Evolutionary conservation across 768 basidiomycete species (phyloP).

Genomic region (Tylopilus felleus): DNA sequence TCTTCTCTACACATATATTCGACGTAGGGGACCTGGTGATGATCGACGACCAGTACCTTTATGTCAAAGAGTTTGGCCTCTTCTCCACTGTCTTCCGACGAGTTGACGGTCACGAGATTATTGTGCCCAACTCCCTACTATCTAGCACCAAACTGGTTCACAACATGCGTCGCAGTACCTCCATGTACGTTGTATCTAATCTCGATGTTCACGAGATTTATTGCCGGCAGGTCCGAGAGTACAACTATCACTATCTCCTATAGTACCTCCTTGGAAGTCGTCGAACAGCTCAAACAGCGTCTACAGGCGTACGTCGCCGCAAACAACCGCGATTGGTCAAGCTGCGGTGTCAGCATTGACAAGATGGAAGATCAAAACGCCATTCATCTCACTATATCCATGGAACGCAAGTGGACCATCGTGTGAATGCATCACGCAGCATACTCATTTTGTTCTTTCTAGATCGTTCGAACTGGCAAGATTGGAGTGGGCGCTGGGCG

Average conservation of each 20-base stretch:
- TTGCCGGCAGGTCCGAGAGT: slow-evolving; percentile 54
- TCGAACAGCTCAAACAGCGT: slow-evolving; percentile 62
- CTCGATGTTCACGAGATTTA: slow-evolving; percentile 1
- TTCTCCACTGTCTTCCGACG: slow-evolving; percentile 77
- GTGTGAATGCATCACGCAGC: not conserved
- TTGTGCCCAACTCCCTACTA: slow-evolving; percentile 73
- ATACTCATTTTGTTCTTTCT: slow-evolving; percentile 3
- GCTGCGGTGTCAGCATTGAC: slow-evolving; percentile 63
- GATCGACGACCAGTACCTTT: slow-evolving; percentile 53
- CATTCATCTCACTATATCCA: slow-evolving; percentile 59
- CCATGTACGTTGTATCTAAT: slow-evolving; percentile 48
- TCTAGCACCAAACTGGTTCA: slow-evolving; percentile 72
- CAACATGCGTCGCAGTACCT: slow-evolving; percentile 70
- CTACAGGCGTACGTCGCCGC: slow-evolving; percentile 56
- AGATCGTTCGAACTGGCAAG: slow-evolving; percentile 84
- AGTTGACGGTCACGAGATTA: slow-evolving; percentile 78
- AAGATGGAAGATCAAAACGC: slow-evolving; percentile 79
- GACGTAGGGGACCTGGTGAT: slow-evolving; percentile 81
- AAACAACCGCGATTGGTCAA: slow-evolving; percentile 74
- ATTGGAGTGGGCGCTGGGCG: slow-evolving; percentile 79
- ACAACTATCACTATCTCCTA: slow-evolving; percentile 65
- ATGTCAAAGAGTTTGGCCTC: slow-evolving; percentile 73
- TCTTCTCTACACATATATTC: slow-evolving; percentile 83
- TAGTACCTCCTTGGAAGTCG: slow-evolving; percentile 63
- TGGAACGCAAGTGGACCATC: slow-evolving; percentile 57